Conservation (phyloP, 192 early-diverging fungal genomes). For the Mycoemilia scoparia region DNA sequence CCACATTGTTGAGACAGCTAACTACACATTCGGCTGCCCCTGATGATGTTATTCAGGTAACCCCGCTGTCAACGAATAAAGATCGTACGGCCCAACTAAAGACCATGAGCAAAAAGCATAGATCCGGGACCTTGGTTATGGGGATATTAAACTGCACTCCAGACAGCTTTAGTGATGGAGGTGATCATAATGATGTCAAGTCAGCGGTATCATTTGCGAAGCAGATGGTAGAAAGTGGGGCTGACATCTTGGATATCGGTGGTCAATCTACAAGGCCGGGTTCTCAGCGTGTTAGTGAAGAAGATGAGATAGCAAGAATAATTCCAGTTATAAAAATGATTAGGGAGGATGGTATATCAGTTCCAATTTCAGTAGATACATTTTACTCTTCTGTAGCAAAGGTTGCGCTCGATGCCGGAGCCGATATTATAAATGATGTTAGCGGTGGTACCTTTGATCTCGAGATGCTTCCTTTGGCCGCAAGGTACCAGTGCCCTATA, state of each 20-base stretch:
- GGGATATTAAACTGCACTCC: slow-evolving; percentile 95
- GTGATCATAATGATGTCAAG: slow-evolving; percentile 40
- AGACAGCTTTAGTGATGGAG: slow-evolving; percentile 93
- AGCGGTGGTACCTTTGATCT: slow-evolving; percentile 69
- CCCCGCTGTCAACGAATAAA: slow-evolving; percentile 17
- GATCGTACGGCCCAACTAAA: slow-evolving; percentile 30
- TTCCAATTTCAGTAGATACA: slow-evolving; percentile 86
- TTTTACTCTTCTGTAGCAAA: slow-evolving; percentile 70
- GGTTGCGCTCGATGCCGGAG: slow-evolving; percentile 75
- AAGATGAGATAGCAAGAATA: slow-evolving; percentile 66
- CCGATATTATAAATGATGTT: slow-evolving; percentile 89
- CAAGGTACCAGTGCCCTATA: slow-evolving; percentile 59
- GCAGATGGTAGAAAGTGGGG: slow-evolving; percentile 53
- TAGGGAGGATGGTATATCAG: slow-evolving; percentile 33
- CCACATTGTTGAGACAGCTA: slow-evolving; percentile 38
- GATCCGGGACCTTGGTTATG: slow-evolving; percentile 66
- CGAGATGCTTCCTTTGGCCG: slow-evolving; percentile 61
- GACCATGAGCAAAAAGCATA: slow-evolving; percentile 22
- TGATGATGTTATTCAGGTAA: slow-evolving; percentile 26
- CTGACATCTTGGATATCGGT: slow-evolving; percentile 89
- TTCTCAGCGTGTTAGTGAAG: slow-evolving; percentile 47
- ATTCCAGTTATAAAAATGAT: slow-evolving; percentile 72
- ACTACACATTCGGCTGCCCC: slow-evolving; percentile 30
- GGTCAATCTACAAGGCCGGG: slow-evolving; percentile 86
- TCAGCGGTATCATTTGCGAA: slow-evolving; percentile 46